Percentiles rank a stretch among this genome's conserved stretches.
Evolutionary conservation across 495 filamentous ascomycete species (phyloP).

Genomic region (Aspergillus bridgeri): DNA sequence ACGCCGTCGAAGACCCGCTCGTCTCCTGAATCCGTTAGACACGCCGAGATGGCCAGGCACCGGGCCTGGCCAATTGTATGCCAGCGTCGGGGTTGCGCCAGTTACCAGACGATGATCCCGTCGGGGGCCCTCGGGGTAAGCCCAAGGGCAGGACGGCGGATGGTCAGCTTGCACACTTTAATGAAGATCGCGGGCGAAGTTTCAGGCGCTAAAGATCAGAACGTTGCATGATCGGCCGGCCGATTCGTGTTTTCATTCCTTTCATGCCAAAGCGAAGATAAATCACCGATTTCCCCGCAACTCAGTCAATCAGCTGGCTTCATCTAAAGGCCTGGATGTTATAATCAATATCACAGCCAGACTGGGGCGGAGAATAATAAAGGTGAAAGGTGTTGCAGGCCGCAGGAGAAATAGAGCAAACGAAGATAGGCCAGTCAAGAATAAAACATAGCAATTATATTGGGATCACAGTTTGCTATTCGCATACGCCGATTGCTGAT

Average conservation of each 20-base stretch:
- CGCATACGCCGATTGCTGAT: no score
- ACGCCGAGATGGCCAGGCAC: constrained; percentile 1
- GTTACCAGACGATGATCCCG: constrained; percentile 9
- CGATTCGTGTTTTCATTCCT: neutral
- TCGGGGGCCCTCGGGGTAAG: constrained; percentile 14
- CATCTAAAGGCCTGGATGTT: neutral
- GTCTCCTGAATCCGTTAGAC: constrained; percentile 9
- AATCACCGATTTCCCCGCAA: neutral
- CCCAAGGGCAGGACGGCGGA: constrained; percentile 3
- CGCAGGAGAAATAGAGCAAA: neutral
- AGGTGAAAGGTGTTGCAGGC: no score
- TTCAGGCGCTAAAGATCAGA: constrained; percentile 7
- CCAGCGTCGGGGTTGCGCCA: constrained; percentile 2
- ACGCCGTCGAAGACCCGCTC: constrained; percentile 9
- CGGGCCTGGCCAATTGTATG: constrained; percentile 16
- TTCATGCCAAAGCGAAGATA: neutral
- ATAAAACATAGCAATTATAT: neutral
- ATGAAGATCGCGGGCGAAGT: constrained; percentile 10
- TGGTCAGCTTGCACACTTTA: neutral
- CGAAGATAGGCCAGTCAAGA: neutral
- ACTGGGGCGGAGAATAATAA: no score
- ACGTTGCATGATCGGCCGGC: constrained; percentile 13
- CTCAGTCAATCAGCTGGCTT: neutral
- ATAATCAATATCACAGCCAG: no score
- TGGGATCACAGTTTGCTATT: no score